A percentile compares a stretch with the other conserved stretches of the same genome.
Conservation (phyloP, 495 filamentous ascomycete genomes). For the Aspergillus sclerotioniger region DNA sequence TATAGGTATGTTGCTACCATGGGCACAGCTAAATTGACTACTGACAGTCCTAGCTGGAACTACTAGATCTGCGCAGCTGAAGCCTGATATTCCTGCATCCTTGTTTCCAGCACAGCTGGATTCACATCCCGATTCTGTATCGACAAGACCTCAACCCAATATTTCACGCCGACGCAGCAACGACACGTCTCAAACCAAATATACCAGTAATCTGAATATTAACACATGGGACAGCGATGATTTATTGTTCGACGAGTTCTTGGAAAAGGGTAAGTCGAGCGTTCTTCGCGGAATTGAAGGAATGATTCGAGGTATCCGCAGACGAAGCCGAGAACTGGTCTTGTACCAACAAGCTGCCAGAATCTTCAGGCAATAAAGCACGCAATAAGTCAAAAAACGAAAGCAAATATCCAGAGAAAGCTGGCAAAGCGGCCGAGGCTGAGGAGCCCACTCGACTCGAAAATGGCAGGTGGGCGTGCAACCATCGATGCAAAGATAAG, state of each 20-base stretch:
- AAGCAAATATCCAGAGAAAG: slow-evolving; percentile 15
- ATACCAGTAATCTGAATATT: slow-evolving; percentile 7
- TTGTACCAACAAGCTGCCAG: not conserved
- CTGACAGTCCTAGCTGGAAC: slow-evolving; percentile 66
- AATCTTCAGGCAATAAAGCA: not conserved
- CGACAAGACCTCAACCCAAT: slow-evolving; percentile 8
- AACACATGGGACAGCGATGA: slow-evolving; percentile 58
- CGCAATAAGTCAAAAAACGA: slow-evolving; percentile 1
- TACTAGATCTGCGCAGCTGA: slow-evolving; percentile 56
- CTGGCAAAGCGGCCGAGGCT: slow-evolving; percentile 19
- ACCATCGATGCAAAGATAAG: slow-evolving; percentile 77
- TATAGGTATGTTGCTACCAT: slow-evolving; percentile 54
- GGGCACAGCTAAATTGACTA: not conserved
- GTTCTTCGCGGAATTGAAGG: not conserved
- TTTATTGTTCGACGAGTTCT: slow-evolving; percentile 55
- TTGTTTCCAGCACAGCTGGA: slow-evolving; percentile 46
- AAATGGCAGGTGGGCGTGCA: slow-evolving; percentile 87
- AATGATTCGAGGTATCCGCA: not conserved
- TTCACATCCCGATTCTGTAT: not conserved
- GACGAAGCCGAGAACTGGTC: slow-evolving; percentile 20
- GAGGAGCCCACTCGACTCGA: slow-evolving; percentile 55
- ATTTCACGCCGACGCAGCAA: slow-evolving; percentile 8
- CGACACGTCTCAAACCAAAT: slow-evolving; percentile 10
- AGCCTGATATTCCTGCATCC: slow-evolving; percentile 56
- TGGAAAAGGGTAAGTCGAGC: slow-evolving; percentile 33